These are phyloP conservation scores for Rhododendron griersonianum DNA, from an alignment of 148 eudicot species.

Conservation along the genomic window DNA sequence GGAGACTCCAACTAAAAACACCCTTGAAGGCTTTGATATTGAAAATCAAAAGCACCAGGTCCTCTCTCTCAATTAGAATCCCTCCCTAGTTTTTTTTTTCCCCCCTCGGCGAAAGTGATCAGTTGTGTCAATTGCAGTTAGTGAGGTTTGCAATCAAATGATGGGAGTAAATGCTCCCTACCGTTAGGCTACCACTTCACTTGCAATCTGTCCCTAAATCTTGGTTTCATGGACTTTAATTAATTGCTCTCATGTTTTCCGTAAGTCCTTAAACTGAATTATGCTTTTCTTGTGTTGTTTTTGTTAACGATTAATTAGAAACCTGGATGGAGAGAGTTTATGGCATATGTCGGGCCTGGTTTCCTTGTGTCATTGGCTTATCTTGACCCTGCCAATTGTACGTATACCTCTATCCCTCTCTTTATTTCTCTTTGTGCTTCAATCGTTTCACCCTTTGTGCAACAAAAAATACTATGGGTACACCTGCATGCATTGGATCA, in stretches of 20 bases:
- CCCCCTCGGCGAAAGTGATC: too few species aligned
- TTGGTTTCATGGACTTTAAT: background rate
- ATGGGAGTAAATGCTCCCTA: background rate
- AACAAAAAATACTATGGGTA: too few species aligned
- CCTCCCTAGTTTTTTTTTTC: too few species aligned
- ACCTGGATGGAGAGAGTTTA: conserved; percentile 60
- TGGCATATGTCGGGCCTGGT: conserved; percentile 78
- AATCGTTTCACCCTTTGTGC: too few species aligned
- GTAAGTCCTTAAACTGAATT: background rate
- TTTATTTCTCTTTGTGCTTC: background rate
- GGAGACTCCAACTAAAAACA: background rate
- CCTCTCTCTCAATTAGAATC: background rate
- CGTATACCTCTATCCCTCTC: conserved; percentile 13
- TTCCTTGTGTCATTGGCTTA: conserved; percentile 73
- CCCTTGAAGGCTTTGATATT: conserved; percentile 14
- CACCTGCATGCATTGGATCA: too few species aligned
- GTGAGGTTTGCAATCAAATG: too few species aligned
- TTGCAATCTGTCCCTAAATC: too few species aligned
- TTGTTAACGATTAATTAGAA: conserved; percentile 16
- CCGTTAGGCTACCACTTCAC: too few species aligned
- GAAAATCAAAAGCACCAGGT: conserved; percentile 19
- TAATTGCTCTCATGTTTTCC: background rate
- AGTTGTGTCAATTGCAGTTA: too few species aligned
- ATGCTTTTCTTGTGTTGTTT: background rate
- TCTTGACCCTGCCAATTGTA: conserved; percentile 80